Conservation (phyloP, 2,329 filamentous ascomycete genomes). For the Paecilomyces formosus region DNA sequence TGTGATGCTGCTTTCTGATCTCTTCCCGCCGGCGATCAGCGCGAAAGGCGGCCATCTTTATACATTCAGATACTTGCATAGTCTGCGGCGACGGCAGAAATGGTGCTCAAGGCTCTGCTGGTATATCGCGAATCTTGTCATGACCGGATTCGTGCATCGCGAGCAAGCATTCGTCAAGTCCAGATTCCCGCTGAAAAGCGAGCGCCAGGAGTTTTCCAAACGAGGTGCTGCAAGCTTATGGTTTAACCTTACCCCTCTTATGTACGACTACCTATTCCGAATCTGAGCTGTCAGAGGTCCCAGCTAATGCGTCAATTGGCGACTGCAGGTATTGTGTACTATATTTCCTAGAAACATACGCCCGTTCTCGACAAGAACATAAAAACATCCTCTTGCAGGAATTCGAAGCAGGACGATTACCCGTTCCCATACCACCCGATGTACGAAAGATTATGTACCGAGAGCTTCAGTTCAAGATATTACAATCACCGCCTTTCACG, state of each 20-base stretch:
- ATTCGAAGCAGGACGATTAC: conserved; percentile 29
- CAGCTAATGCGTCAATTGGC: neutral
- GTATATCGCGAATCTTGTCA: conserved; percentile 34
- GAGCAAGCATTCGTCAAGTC: conserved; percentile 23
- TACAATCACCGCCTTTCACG: conserved; percentile 33
- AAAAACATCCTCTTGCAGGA: conserved; percentile 29
- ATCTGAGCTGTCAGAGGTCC: neutral
- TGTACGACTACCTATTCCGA: conserved; percentile 19
- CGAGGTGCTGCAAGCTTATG: conserved; percentile 25
- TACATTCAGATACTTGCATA: conserved; percentile 33
- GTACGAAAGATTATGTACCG: conserved; percentile 29
- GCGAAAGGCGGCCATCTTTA: conserved; percentile 30
- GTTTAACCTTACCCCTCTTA: conserved; percentile 34
- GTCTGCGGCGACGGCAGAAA: conserved; percentile 29
- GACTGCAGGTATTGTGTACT: conserved; percentile 30
- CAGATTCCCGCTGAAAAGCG: conserved; percentile 24
- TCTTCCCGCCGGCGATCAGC: conserved; percentile 32
- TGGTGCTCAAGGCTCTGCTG: conserved; percentile 31
- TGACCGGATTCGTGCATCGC: conserved; percentile 29
- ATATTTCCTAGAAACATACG: conserved; percentile 35
- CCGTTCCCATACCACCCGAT: conserved; percentile 27
- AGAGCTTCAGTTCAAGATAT: conserved; percentile 28
- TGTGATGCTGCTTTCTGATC: conserved; percentile 35
- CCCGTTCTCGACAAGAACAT: conserved; percentile 28
- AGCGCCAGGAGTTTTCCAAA: conserved; percentile 26